Evolutionary conservation across 2,329 filamentous ascomycete genomes (phyloP), one percentile per base, ranked within the genome.

Genomic region (Paraconiothyrium sp.): DNA sequence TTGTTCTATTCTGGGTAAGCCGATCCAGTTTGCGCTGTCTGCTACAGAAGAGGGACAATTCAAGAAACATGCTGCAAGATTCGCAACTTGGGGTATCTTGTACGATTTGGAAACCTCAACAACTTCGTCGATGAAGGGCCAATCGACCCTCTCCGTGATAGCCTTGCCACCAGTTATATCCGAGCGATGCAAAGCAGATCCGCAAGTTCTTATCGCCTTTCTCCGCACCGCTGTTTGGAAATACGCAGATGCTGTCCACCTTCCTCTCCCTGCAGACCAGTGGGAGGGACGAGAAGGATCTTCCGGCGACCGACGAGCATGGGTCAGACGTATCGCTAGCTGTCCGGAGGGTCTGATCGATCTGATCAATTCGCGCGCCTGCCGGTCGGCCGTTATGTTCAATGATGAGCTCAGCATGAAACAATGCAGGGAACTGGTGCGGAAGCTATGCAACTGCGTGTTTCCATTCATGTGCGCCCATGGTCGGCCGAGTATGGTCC

Each of bases 391-490:
- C 2, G 89, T 95, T 74, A 94, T 94, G 91, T 96, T 96, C 78
- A 94, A 94, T 68, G 92, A 96, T 70, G 72, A 80, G 6, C 78
- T 95, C 8, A 83, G 82, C 0, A 64, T 74, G 0, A 77, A 82
- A 0, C 84, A 92, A 65, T 94, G 92, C 67, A 67, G 78, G 10
- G 72, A 76, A 0, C 76, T 95, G 37, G 75, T 94, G 0, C 62
- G 58, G 1, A 82, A 82, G 3, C 78, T 95, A n/a, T 84, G 85
- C 0, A 72, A 70, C 0, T 93, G 90, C 67, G 83, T 82, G 0
- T 92, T 94, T 64, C 92, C 92, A 0, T 95, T 95, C 67, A 89
- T 92, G 73, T 96, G 92, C 77, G 92, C 92, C 1, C 92, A 96
- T 81, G 92, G 92, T 0, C 83, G 83, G 54, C 81, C 82, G 20